phyloP scores from a whole-genome alignment of 805 yeast species.

The Hanseniaspora opuntiae region DNA sequence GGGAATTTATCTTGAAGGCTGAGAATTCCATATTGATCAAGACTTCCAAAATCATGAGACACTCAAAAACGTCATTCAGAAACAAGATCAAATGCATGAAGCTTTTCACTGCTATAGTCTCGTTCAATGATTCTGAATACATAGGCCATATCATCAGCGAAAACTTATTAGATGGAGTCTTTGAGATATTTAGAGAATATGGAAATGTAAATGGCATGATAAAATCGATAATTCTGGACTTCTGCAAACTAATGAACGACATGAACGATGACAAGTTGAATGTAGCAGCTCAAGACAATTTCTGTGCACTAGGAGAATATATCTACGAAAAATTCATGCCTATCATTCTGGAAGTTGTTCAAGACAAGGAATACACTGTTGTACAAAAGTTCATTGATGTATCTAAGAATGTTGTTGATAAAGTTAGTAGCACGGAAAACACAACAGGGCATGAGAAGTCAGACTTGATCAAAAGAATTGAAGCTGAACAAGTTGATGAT shows the following conservation, averaged over 20 bases:
- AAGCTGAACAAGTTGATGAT: background rate
- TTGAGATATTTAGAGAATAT: background rate
- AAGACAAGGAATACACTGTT: constrained; percentile 7
- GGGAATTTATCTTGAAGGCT: background rate
- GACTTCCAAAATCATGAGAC: background rate
- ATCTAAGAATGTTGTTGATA: background rate
- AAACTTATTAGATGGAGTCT: constrained; percentile 1
- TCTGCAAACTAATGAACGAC: constrained; percentile 5
- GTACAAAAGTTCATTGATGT: background rate
- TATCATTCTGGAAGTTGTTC: background rate
- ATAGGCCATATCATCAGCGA: background rate
- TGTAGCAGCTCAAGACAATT: background rate
- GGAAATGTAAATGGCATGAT: background rate
- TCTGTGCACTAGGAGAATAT: background rate
- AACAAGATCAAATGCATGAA: constrained; percentile 5
- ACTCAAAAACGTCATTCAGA: background rate
- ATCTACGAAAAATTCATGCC: constrained; percentile 1
- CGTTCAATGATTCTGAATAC: constrained; percentile 9
- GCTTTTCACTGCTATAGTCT: background rate
- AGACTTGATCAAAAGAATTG: background rate
- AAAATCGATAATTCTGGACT: constrained; percentile 1
- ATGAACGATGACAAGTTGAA: constrained; percentile 4
- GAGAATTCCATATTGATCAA: background rate
- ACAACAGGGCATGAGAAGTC: background rate
- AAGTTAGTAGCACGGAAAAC: background rate